Evolutionary conservation across 2,329 filamentous ascomycete genomes (phyloP).

Genomic region (Neonectria hederae): DNA sequence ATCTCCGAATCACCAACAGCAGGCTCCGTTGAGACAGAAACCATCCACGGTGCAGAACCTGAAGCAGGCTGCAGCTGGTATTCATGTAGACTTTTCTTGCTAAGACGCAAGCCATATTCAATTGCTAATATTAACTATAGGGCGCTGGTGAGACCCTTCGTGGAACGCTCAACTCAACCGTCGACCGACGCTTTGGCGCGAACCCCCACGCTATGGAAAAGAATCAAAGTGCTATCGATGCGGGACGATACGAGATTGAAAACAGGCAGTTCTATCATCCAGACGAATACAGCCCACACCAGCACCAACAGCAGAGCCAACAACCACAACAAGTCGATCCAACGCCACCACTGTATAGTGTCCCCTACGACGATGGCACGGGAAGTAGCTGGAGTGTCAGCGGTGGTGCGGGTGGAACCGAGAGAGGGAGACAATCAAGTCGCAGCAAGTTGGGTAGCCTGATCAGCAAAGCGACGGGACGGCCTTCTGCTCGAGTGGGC

Average conservation of each 20-base stretch:
- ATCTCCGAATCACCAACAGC: neutral
- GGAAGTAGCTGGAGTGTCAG: slow-evolving; percentile 13
- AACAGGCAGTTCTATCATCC: slow-evolving; percentile 36
- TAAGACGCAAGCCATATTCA: neutral
- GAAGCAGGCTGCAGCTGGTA: slow-evolving; percentile 35
- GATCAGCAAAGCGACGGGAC: slow-evolving; percentile 23
- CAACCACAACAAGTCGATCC: neutral
- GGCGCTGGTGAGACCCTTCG: slow-evolving; percentile 40
- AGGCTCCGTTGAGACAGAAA: neutral
- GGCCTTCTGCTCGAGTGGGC: slow-evolving; percentile 6
- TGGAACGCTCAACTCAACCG: slow-evolving; percentile 37
- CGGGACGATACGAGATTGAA: slow-evolving; percentile 38
- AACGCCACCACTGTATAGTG: neutral
- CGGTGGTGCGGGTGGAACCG: slow-evolving; percentile 3
- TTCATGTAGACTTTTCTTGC: slow-evolving; percentile 23
- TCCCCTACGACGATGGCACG: neutral
- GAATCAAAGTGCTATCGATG: slow-evolving; percentile 37
- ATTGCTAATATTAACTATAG: slow-evolving; percentile 19
- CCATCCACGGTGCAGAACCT: slow-evolving; percentile 37
- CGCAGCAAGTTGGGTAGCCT: slow-evolving; percentile 26
- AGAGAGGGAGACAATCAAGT: slow-evolving; percentile 22
- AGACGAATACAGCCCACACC: slow-evolving; percentile 26
- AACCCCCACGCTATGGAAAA: slow-evolving; percentile 28
- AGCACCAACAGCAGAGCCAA: neutral
- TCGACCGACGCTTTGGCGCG: slow-evolving; percentile 32